A percentile compares a stretch with the other conserved stretches of the same genome.
Evolutionary conservation across 768 basidiomycete genomes (phyloP).

Genomic region (Boletus insuetus): DNA sequence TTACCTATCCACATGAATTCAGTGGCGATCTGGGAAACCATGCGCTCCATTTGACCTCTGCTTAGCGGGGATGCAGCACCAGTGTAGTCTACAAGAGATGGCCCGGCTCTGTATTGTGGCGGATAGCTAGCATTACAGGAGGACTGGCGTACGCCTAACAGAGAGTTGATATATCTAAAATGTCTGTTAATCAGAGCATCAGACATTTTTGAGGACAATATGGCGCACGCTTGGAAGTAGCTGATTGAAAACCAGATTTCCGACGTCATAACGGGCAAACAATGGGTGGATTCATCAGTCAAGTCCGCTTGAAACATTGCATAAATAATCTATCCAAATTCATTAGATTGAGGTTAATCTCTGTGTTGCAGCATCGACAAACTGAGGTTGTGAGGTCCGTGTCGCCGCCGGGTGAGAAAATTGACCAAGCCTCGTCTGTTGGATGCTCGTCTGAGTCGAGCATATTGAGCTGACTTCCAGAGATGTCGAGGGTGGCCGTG

Average conservation of each 20-base stretch:
- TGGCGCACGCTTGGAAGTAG: background rate
- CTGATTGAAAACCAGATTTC: background rate
- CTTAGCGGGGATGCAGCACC: background rate
- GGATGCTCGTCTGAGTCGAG: background rate
- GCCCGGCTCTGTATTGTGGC: background rate
- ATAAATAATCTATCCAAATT: background rate
- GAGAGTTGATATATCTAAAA: background rate
- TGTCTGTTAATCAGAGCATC: background rate
- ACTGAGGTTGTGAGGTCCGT: background rate
- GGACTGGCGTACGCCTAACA: background rate
- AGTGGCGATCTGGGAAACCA: background rate
- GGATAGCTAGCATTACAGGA: background rate
- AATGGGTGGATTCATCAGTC: background rate
- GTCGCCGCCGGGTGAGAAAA: background rate
- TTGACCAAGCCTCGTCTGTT: background rate
- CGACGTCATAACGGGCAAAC: background rate
- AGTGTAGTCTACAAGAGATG: background rate
- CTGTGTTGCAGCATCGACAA: background rate
- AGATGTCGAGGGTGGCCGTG: background rate
- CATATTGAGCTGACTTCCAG: background rate
- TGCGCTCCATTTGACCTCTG: background rate
- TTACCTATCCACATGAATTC: background rate
- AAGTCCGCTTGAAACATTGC: too few species aligned
- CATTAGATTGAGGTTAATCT: background rate
- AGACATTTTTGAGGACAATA: background rate